Percentiles rank a stretch among this genome's conserved stretches.
These are phyloP conservation scores for Lentithecium fluviatile DNA, from an alignment of 495 filamentous ascomycete genomes.

Conservation along the genomic window DNA sequence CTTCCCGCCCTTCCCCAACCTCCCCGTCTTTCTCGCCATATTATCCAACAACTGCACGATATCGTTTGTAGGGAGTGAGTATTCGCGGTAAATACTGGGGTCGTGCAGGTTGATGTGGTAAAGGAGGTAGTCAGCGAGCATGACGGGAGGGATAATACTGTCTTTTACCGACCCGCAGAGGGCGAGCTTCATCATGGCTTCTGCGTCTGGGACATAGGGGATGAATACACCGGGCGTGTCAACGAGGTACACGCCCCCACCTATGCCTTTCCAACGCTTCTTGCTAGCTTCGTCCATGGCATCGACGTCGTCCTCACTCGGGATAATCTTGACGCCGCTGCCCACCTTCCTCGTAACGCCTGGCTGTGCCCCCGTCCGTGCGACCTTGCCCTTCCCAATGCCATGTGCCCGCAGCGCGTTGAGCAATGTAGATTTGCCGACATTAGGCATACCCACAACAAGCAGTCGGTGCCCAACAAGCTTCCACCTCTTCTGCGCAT, in stretches of 20 bases:
- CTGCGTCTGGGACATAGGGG: constrained; percentile 78
- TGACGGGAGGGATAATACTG: constrained; percentile 69
- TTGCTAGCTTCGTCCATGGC: constrained; percentile 27
- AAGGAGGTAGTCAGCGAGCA: constrained; percentile 84
- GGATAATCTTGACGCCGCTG: constrained; percentile 77
- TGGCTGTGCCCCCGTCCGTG: constrained; percentile 79
- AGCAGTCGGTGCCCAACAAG: constrained; percentile 73
- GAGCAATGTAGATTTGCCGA: constrained; percentile 86
- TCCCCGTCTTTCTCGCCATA: constrained; percentile 70
- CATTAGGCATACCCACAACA: constrained; percentile 96
- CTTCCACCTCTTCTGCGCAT: constrained; percentile 49
- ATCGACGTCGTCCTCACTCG: constrained; percentile 46
- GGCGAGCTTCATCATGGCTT: constrained; percentile 89
- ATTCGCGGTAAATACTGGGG: constrained; percentile 59
- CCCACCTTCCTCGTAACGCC: constrained; percentile 85
- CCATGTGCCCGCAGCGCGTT: constrained; percentile 76
- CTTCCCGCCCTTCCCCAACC: constrained; percentile 70
- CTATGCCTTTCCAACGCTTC: constrained; percentile 20
- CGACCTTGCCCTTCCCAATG: constrained; percentile 69
- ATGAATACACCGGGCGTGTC: constrained; percentile 88
- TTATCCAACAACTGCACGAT: constrained; percentile 63
- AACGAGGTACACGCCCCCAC: constrained; percentile 60
- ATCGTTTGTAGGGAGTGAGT: constrained; percentile 78
- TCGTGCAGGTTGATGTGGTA: constrained; percentile 72
- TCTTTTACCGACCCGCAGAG: constrained; percentile 91